A percentile compares a stretch with the other conserved stretches of the same genome.
These are phyloP conservation scores for Lactarius hengduanensis DNA, from an alignment of 768 basidiomycete genomes.

Conservation along the genomic window DNA sequence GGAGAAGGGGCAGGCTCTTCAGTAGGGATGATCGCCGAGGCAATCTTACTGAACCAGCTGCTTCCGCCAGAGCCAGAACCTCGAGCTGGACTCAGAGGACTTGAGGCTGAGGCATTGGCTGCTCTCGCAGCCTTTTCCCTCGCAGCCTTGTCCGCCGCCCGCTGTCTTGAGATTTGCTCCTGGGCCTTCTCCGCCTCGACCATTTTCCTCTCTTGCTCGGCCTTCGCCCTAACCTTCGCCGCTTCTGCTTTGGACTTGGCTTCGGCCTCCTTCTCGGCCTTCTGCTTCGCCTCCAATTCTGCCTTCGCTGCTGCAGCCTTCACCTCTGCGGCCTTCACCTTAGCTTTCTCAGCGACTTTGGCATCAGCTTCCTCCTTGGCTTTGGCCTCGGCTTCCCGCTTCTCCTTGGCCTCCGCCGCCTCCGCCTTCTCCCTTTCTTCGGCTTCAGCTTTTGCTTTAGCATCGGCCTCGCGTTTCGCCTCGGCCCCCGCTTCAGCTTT, in stretches of 20 bases:
- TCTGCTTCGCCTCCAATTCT: not conserved
- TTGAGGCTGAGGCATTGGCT: not conserved
- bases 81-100: slow-evolving; percentile 16
- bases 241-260: not conserved
- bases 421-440: not conserved
- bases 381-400: not conserved
- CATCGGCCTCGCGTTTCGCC: not conserved
- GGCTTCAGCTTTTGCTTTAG: not conserved
- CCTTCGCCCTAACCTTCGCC: not conserved
- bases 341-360: not conserved
- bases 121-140: slow-evolving; percentile 8
- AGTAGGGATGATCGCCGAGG: not conserved
- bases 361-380: not conserved
- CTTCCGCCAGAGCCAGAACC: not conserved
- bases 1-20: slow-evolving; percentile 5
- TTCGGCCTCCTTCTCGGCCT: not conserved
- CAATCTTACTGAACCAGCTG: slow-evolving; percentile 3
- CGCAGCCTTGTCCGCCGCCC: slow-evolving; percentile 10
- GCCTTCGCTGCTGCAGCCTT: not conserved
- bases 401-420: not conserved
- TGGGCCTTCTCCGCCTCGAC: not conserved
- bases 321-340: not conserved
- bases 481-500: not conserved
- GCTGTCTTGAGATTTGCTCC: not conserved
- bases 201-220: not conserved